These are phyloP conservation scores for Arctium minus DNA, from an alignment of 129 eudicot genomes.

Conservation along the genomic window DNA sequence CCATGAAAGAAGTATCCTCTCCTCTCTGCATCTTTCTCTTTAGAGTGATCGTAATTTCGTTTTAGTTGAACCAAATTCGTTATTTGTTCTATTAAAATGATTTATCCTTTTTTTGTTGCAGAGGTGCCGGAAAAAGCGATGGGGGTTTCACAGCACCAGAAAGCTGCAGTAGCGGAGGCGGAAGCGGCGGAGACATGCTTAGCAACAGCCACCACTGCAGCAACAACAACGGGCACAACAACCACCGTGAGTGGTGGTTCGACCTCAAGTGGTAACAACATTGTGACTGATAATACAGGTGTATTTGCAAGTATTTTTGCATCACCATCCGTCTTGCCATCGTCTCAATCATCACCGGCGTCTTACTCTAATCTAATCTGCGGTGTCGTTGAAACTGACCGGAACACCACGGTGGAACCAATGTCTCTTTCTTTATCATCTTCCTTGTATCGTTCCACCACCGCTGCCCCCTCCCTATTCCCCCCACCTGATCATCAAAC, in stretches of 20 bases:
- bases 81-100: neutral
- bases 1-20: neutral
- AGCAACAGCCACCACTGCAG: constrained; percentile 12
- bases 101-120: constrained; percentile 10
- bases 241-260: constrained; percentile 35
- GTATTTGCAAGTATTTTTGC: constrained; percentile 63
- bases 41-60: neutral
- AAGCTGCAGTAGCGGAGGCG: neutral
- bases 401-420: constrained; percentile 36
- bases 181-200: constrained; percentile 20
- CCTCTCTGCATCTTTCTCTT: neutral
- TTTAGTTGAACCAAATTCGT: neutral
- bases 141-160: constrained; percentile 16
- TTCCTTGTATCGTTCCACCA: constrained; percentile 48
- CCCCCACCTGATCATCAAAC: constrained; percentile 30
- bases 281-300: constrained; percentile 28
- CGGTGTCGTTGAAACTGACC: constrained; percentile 30
- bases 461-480: constrained; percentile 39
- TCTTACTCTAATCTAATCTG: constrained; percentile 41
- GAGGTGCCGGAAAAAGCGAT: constrained; percentile 56
- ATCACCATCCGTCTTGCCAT: constrained; percentile 30
- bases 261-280: constrained; percentile 29
- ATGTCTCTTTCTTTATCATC: constrained; percentile 67
- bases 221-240: neutral
- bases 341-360: constrained; percentile 46